Percentiles rank a stretch among this genome's conserved stretches.
Evolutionary conservation across 345 rosid genomes (phyloP).

Genomic region (Eucalyptus regnans): DNA sequence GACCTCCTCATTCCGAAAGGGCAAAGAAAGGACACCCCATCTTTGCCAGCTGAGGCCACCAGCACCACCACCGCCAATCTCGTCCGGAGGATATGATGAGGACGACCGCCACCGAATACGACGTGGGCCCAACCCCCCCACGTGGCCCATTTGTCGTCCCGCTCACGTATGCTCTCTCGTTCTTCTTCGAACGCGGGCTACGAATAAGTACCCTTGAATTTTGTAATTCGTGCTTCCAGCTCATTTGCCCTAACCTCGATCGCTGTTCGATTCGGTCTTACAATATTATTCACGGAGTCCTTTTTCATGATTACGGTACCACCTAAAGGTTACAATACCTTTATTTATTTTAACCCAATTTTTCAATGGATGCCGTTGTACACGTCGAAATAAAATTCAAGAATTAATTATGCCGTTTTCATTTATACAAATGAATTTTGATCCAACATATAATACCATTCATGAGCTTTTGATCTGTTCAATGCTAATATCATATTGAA

Average conservation of each 20-base stretch:
- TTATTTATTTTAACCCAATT: neutral
- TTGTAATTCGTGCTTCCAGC: neutral
- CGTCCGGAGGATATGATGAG: neutral
- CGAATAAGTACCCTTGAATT: neutral
- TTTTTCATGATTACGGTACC: neutral
- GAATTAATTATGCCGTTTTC: accelerated
- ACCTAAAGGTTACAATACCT: neutral
- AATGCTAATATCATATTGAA: no score
- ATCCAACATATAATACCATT: accelerated
- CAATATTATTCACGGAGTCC: accelerated
- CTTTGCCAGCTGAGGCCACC: neutral
- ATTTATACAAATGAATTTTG: neutral
- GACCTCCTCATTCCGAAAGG: neutral
- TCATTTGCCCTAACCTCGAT: neutral
- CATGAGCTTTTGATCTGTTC: neutral
- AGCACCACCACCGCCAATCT: neutral
- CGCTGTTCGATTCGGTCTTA: neutral
- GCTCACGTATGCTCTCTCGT: neutral
- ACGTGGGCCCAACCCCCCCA: neutral
- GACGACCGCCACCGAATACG: neutral
- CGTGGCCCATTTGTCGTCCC: neutral
- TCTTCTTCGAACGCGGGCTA: neutral
- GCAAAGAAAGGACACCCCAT: no score
- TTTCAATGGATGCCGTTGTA: accelerated
- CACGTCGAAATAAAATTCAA: accelerated